Conservation (phyloP, 495 filamentous ascomycete species). For the Penicillium atrosanguineum region DNA sequence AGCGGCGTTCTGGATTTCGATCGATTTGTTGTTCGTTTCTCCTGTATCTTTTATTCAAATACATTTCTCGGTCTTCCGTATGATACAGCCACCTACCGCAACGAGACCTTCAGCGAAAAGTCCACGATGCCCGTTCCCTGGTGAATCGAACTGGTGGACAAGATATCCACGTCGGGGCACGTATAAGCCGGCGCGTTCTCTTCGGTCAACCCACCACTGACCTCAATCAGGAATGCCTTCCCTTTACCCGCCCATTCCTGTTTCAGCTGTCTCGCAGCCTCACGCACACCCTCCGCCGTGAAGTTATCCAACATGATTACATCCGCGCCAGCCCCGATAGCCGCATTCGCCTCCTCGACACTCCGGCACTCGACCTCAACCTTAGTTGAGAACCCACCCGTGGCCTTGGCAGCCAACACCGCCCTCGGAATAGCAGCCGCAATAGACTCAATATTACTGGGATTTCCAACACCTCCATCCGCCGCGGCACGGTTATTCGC, state of each 20-base stretch:
- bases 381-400: constrained; percentile 86
- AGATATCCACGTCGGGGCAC: constrained; percentile 86
- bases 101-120: constrained; percentile 86
- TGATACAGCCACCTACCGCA: constrained; percentile 27
- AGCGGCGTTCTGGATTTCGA: constrained; percentile 9
- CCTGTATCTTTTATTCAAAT: constrained; percentile 17
- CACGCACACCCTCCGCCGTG: constrained; percentile 66
- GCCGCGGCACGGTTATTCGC: constrained; percentile 44
- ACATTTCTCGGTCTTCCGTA: constrained; percentile 3
- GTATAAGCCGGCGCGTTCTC: constrained; percentile 79
- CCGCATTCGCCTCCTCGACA: constrained; percentile 84
- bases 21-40: constrained; percentile 10
- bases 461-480: constrained; percentile 12
- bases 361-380: constrained; percentile 93
- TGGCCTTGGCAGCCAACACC: constrained; percentile 77
- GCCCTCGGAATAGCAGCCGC: constrained; percentile 76
- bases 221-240: constrained; percentile 74
- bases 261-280: constrained; percentile 69
- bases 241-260: constrained; percentile 65
- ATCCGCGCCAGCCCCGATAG: constrained; percentile 86
- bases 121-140: constrained; percentile 92
- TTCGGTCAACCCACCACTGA: constrained; percentile 85
- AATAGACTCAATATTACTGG: constrained; percentile 22
- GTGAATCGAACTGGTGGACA: constrained; percentile 94
- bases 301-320: constrained; percentile 98